Evolutionary conservation across 495 filamentous ascomycete species (phyloP).

Genomic region (Hypoxylon subgilvum): DNA sequence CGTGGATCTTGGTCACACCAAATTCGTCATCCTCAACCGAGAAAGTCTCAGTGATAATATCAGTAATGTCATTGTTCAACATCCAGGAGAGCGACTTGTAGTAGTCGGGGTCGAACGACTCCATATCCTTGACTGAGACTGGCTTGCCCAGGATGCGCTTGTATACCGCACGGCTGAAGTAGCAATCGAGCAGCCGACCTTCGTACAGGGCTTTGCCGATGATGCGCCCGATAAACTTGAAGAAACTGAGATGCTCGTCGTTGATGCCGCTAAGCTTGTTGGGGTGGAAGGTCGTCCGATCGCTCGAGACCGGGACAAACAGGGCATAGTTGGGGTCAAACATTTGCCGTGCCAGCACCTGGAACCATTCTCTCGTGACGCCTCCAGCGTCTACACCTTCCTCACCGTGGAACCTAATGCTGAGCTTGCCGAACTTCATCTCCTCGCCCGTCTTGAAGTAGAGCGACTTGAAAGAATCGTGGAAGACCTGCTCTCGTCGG

Average conservation of each 20-base stretch:
- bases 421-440: conserved; percentile 97
- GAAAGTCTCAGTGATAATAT: conserved; percentile 97
- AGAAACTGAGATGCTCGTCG: conserved; percentile 94
- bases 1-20: conserved; percentile 83
- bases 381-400: conserved; percentile 98
- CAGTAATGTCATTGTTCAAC: conserved; percentile 98
- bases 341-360: conserved; percentile 96
- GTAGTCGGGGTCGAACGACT: conserved; percentile 96
- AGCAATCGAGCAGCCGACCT: conserved; percentile 92
- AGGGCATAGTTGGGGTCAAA: conserved; percentile 98
- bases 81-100: conserved; percentile 99
- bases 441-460: conserved; percentile 95
- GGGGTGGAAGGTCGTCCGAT: conserved; percentile 98
- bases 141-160: conserved; percentile 93
- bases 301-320: conserved; percentile 95
- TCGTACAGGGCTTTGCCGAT: conserved; percentile 99
- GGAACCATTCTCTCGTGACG: conserved; percentile 99
- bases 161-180: conserved; percentile 98
- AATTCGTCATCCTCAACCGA: conserved; percentile 92
- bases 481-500: conserved; percentile 93
- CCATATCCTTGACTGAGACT: conserved; percentile 99
- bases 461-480: conserved; percentile 94
- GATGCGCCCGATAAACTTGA: conserved; percentile 98
- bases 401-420: conserved; percentile 95
- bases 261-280: conserved; percentile 93